These are phyloP conservation scores for Intubia oerlemansii DNA, from an alignment of 2,329 filamentous ascomycete genomes.

Conservation along the genomic window DNA sequence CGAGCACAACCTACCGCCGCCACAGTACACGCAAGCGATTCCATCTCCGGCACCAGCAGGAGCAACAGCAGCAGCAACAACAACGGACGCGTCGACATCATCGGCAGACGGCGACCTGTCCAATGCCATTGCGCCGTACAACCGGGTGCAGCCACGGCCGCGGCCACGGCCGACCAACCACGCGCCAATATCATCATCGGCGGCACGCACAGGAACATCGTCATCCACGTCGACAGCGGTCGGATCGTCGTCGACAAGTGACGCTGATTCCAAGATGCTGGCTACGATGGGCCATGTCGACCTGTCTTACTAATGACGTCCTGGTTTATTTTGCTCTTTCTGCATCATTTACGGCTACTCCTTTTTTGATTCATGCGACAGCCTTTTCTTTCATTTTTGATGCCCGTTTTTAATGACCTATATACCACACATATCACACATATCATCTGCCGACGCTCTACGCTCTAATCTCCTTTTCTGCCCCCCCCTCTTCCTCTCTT, in stretches of 20 bases:
- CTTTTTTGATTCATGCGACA: background rate
- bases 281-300: slow-evolving; percentile 9
- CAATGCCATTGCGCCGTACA: slow-evolving; percentile 1
- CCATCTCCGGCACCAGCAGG: background rate
- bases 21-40: background rate
- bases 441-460: too few relatives aligned
- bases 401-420: background rate
- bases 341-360: background rate
- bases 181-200: background rate
- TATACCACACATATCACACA: too few relatives aligned
- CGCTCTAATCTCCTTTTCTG: too few relatives aligned
- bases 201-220: background rate
- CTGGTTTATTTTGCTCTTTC: background rate
- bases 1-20: slow-evolving; percentile 1
- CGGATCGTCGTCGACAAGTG: slow-evolving; percentile 4
- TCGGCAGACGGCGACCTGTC: background rate
- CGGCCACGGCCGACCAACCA: background rate
- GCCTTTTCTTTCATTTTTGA: background rate
- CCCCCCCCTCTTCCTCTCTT: too few relatives aligned
- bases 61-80: background rate
- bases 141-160: slow-evolving; percentile 1
- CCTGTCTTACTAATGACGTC: slow-evolving; percentile 7
- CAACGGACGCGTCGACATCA: background rate
- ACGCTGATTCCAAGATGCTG: slow-evolving; percentile 7
- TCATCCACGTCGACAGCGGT: slow-evolving; percentile 3